Evolutionary conservation across 495 filamentous ascomycete genomes (phyloP), one percentile per base, ranked within the genome.

Genomic region (Jackrogersella multiformis): DNA sequence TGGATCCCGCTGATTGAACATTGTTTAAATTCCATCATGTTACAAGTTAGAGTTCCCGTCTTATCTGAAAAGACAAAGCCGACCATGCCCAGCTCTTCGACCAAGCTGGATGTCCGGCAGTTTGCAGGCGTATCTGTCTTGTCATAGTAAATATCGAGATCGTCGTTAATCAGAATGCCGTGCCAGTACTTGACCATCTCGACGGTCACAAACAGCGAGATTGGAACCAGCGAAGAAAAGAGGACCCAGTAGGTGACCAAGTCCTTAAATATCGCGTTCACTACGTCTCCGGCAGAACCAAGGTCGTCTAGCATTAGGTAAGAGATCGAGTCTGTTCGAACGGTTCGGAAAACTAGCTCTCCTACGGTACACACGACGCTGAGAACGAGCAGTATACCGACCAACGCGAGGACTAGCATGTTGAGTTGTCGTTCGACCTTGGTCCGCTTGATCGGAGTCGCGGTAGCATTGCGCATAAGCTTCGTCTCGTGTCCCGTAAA

Each of bases 401-500:
- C 88, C 24, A 99, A 84, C 82, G 95, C 90, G 55, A 98, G 79
- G 61, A 99, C 97, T 58, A 98, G 91, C 54, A 89, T 85, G 76
- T 99, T 99, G 38, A 99, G 89, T 80, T 92, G 90, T 38, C 88
- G 86, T 76, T 98, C 96, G 5, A 99, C 95, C 36, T 92, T 92
- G 5, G 96, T 99, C 48, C 92, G 89, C 82, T 99, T 99, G 77
- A 99, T 98, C 34, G 96, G 95, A 1, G 96, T 90, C 10, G 96
- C 96, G 7, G 94, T 98, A 24, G 96, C 96, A 75, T 99, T 99
- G 59, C 96, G 87, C 96, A 99, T 98, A 70, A 99, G 82, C 76
- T 99, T 99, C 24, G 96, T 98, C 79, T 99, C 94, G 76, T 99
- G 96, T 57, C 96, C 96, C 16, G 94, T 99, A 68, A 99, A 99